These are phyloP conservation scores for Torulaspora pretoriensis DNA, from an alignment of 1,139 yeast genomes.

Conservation along the genomic window DNA sequence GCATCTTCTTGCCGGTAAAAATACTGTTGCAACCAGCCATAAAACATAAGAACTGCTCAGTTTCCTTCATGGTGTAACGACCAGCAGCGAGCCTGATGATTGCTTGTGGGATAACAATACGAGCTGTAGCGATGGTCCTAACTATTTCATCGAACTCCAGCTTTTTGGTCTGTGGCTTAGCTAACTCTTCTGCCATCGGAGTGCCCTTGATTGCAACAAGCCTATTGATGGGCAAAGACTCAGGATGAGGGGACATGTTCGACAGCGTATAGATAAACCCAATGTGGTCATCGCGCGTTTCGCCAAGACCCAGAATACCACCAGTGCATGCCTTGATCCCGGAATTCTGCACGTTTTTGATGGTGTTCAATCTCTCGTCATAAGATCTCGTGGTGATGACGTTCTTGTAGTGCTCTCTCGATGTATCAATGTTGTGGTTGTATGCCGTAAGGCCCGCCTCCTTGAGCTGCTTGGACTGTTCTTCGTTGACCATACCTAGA, in stretches of 20 bases:
- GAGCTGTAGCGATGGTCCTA: constrained; percentile 70
- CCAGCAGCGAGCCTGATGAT: constrained; percentile 79
- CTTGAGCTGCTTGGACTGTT: constrained; percentile 56
- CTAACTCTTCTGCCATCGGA: constrained; percentile 58
- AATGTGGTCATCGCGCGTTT: constrained; percentile 65
- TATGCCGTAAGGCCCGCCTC: constrained; percentile 77
- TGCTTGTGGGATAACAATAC: constrained; percentile 66
- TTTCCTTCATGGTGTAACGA: constrained; percentile 73
- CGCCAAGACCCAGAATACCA: constrained; percentile 77
- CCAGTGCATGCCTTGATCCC: constrained; percentile 76
- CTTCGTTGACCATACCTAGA: constrained; percentile 65
- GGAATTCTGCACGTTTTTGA: constrained; percentile 57
- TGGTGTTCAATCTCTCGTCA: constrained; percentile 66
- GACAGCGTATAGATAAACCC: constrained; percentile 65
- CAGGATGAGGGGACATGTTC: constrained; percentile 67
- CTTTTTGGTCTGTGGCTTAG: constrained; percentile 41
- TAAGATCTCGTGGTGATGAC: constrained; percentile 66
- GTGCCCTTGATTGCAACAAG: constrained; percentile 79
- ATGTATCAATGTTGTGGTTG: constrained; percentile 77
- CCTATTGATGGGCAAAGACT: constrained; percentile 74
- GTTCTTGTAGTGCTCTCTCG: constrained; percentile 69
- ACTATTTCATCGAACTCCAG: constrained; percentile 58
- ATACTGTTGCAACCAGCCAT: constrained; percentile 79
- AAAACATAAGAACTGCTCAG: constrained; percentile 70
- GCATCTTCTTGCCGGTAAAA: constrained; percentile 76